Evolutionary conservation across 345 rosid species (phyloP), one percentile per base, ranked within the genome.

Genomic region (Pseudoturritis turrita): DNA sequence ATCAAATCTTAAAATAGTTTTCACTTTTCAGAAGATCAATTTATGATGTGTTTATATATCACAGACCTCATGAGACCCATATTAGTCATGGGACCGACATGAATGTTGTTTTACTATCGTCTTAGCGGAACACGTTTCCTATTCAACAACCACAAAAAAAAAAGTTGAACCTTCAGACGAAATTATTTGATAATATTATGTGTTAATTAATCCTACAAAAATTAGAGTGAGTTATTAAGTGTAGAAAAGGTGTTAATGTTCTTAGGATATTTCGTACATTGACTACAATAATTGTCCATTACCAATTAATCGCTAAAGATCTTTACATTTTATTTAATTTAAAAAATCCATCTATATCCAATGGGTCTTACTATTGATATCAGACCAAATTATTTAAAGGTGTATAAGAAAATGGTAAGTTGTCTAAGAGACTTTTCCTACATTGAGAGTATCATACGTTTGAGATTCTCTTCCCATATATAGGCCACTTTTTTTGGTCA

Each of bases 381-480:
- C 9, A 57, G 36, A 51, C 44, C 26, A 61, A 56, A 22, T 26
- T 71, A 71, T 29, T 3, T 70, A 5, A 21, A 61, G 35, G 50
- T 36, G 35, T 33, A 17, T 2, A 36, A 45, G 62, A 33, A 55
- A 55, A 64, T 35, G 50, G 64, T 54, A 18, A 33, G 18, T 8
- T 29, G 73, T 23, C 18, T 31, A 37, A 43, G 31, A 56, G 69
- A 53, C 57, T 44, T 68, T 68, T 53, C 63, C 69, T 68, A 68
- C 74, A 68, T 35, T 68, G 74, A 61, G 70, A 61, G 64, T 53
- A 61, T 68, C 78, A 75, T 68, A 68, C 70, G 66, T 75, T 75
- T 53, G 12, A 68, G 74, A 68, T 68, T 75, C 74, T 35, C 69
- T 68, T 60, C 50, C 78, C 58, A 75, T 68, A 68, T 33, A 45